Base-by-base conservation (phyloP, 805 yeast species). In the Barnettozyma vustinii region DNA sequence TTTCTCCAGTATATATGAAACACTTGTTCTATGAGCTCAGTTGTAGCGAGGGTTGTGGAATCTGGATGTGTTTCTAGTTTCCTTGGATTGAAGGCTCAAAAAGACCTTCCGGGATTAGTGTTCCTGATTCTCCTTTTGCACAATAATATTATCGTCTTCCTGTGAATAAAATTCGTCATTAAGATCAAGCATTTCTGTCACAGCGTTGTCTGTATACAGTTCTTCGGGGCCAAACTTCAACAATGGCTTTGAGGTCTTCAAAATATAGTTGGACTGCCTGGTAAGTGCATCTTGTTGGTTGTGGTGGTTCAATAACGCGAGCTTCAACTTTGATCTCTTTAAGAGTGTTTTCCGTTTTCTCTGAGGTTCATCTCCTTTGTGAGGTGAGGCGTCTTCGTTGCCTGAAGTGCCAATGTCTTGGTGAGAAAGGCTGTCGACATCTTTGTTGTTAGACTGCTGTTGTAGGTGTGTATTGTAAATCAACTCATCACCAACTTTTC, bases 141-240 rank as follows among this genome's bases (percentile, higher is more conserved):
- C 8, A 30, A n/a, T 30, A 7, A 10, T 12, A 7, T 3, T 26
- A 6, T 26, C 30, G 15, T 30, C 12, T 3, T 13, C 12, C 9
- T 12, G 16, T 30, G 16, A 15, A n/a, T 30, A 3, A 15, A 13
- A 15, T 7, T 30, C 33, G 7, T 30, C 33, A 30, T 30, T 30
- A 30, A 13, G n/a, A 36, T 36, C 39, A 18, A 36, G 23, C 4
- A 18, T 18, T 10, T 20, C 39, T 36, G 20, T 10, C 18, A 18
- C 5, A 12, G 7, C n/a, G n/a, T n/a, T 8, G 12, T 21, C 41
- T 5, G 15, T 27, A 13, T 19, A 32, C 9, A 19, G n/a, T n/a
- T 35, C 21, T 27, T 46, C 49, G 16, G 49, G 42, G 2, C 46
- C 46, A 47, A 47, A 37, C 27, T 42, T 47, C 30, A 47, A 18